Base-by-base conservation (phyloP, 2,329 filamentous ascomycete species). In the Ophioceras dolichostomum region DNA sequence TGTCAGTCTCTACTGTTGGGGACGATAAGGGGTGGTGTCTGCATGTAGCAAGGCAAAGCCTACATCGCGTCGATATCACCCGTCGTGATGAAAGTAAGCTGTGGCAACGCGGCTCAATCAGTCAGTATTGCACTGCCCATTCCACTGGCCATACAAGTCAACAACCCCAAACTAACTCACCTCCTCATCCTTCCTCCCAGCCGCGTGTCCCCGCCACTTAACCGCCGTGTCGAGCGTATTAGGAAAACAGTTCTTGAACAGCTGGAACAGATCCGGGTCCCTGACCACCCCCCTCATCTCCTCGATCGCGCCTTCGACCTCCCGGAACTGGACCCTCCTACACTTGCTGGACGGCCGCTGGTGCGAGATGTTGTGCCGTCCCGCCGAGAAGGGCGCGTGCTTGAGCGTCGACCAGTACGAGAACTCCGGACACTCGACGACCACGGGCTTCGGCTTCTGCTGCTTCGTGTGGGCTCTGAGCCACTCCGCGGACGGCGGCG, bases 241-340 rank as follows among this genome's bases (percentile, higher is more conserved):
- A 2, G 80, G 79, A 41, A 80, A 84, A 2, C 79, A 79, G 50
- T 86, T 86, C 48, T 82, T 76, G 52, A 86, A 86, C 17, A 86
- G 61, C 29, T 79, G 70, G n/a, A 78, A 79, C 14, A 86, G 66
- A 48, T 85, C 81, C 4, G 49, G 54, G 39, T 60, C 57, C 35
- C 41, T 43, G 32, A 58, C 54, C n/a, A 46, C 34, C 16, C 40
- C 41, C 39, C 47, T 53, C 46, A 59, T 51, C 17, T 45, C 47
- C 3, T 39, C 37, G 41, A 89, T 84, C 31, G 81, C 71, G 42
- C 77, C 65, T 52, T 89, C 83, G 2, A 88, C 80, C 3, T 72
- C 62, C 1, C 72, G 65, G 4, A 80, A 83, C 39, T 73, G 70
- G 59, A 88, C 87, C 1, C 79, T 84, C 35, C 83, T 76, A 52